Percentiles rank a stretch among this genome's conserved stretches.
Evolutionary conservation across 768 basidiomycete species (phyloP).

Genomic region (Agrocybe chaxingu): DNA sequence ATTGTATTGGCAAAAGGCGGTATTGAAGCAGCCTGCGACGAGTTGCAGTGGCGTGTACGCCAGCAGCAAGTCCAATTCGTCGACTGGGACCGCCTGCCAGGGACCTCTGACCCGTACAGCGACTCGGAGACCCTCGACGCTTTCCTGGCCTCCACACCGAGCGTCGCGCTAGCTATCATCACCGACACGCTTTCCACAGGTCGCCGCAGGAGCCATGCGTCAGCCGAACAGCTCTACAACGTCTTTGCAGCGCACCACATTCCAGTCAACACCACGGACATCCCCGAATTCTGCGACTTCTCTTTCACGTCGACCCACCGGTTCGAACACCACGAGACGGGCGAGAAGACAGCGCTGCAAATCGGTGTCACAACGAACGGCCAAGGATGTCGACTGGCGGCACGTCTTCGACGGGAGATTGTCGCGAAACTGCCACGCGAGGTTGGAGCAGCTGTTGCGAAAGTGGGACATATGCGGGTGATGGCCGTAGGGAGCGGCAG

Average conservation of each 20-base stretch:
- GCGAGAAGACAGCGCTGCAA: slow-evolving; percentile 53
- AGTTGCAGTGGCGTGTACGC: slow-evolving; percentile 62
- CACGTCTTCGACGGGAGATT: slow-evolving; percentile 79
- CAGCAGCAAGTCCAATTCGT: slow-evolving; percentile 55
- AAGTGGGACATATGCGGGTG: slow-evolving; percentile 65
- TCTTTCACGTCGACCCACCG: slow-evolving; percentile 85
- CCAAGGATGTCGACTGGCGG: slow-evolving; percentile 81
- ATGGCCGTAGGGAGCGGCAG: slow-evolving; percentile 37
- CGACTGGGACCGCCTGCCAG: slow-evolving; percentile 48
- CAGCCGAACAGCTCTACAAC: slow-evolving; percentile 56
- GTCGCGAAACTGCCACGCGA: slow-evolving; percentile 69
- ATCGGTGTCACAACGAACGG: slow-evolving; percentile 91
- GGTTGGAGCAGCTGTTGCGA: slow-evolving; percentile 70
- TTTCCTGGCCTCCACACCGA: slow-evolving; percentile 34
- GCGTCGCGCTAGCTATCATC: slow-evolving; percentile 60
- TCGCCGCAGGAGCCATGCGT: slow-evolving; percentile 41
- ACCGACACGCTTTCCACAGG: slow-evolving; percentile 68
- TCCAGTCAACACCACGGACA: slow-evolving; percentile 84
- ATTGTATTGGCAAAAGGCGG: slow-evolving; percentile 59
- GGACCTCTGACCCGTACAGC: slow-evolving; percentile 26
- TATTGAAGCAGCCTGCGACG: slow-evolving; percentile 53
- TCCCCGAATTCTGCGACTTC: slow-evolving; percentile 85
- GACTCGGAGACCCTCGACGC: slow-evolving; percentile 46
- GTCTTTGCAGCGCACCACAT: slow-evolving; percentile 58
- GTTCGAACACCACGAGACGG: slow-evolving; percentile 51